Evolutionary conservation across 768 basidiomycete genomes (phyloP).

Genomic region (Nidularia pulvinata): DNA sequence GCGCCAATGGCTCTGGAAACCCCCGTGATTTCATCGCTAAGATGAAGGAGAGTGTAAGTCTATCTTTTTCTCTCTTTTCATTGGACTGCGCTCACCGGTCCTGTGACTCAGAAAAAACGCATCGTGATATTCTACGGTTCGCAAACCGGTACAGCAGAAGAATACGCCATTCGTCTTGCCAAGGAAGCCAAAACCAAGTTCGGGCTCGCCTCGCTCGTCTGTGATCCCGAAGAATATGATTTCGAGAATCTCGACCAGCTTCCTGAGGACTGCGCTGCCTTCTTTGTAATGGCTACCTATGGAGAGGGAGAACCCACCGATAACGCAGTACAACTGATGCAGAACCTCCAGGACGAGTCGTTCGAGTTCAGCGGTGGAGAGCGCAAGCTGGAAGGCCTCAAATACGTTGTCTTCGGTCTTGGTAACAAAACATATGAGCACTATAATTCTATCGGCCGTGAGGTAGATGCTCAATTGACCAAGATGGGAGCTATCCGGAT

Average conservation of each 20-base stretch:
- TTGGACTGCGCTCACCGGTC: slow-evolving; percentile 5
- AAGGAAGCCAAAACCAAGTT: slow-evolving; percentile 98
- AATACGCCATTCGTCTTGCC: slow-evolving; percentile 95
- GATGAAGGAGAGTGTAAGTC: slow-evolving; percentile 90
- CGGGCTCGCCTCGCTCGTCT: slow-evolving; percentile 93
- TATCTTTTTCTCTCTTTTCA: background rate
- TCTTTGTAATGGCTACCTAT: slow-evolving; percentile 98
- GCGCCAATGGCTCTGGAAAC: slow-evolving; percentile 72
- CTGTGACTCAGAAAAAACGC: slow-evolving; percentile 80
- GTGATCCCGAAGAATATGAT: slow-evolving; percentile 99
- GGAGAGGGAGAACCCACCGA: slow-evolving; percentile 99
- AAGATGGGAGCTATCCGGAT: slow-evolving; percentile 86
- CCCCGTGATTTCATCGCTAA: slow-evolving; percentile 94
- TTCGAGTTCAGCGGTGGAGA: slow-evolving; percentile 87
- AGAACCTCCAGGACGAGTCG: slow-evolving; percentile 84
- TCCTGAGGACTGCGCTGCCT: slow-evolving; percentile 83
- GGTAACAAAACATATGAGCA: slow-evolving; percentile 96
- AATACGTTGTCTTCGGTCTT: slow-evolving; percentile 94
- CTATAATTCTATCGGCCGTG: slow-evolving; percentile 88
- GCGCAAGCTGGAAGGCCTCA: slow-evolving; percentile 77
- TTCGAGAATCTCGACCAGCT: slow-evolving; percentile 94
- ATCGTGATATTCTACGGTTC: slow-evolving; percentile 98
- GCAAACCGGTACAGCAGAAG: slow-evolving; percentile 98
- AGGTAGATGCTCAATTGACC: slow-evolving; percentile 70
- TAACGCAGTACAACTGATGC: slow-evolving; percentile 94